Percentiles rank a stretch among this genome's conserved stretches.
These are phyloP conservation scores for Camellia sinensis DNA, from an alignment of 148 eudicot genomes.

Conservation along the genomic window DNA sequence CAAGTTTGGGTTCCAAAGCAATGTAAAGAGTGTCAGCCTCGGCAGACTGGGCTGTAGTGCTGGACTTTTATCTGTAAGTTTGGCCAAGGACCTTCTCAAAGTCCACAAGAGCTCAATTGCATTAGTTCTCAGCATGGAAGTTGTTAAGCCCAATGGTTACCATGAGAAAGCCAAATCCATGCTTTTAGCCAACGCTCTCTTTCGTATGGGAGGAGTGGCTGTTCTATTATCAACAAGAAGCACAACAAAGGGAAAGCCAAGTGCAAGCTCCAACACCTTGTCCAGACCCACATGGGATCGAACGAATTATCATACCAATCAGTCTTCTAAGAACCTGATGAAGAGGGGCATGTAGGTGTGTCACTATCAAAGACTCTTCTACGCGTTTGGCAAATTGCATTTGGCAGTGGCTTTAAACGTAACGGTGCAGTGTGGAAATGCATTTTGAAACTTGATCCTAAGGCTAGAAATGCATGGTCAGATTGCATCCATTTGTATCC, in stretches of 20 bases:
- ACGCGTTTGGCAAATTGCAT: constrained; percentile 42
- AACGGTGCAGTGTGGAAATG: constrained; percentile 43
- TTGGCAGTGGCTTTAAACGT: constrained; percentile 37
- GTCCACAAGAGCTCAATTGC: constrained; percentile 36
- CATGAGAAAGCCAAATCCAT: constrained; percentile 29
- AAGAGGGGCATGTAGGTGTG: constrained; percentile 25
- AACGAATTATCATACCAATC: constrained; percentile 38
- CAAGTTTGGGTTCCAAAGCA: constrained; percentile 33
- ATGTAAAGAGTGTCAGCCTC: constrained; percentile 30
- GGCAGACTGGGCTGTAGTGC: constrained; percentile 53
- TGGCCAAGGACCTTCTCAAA: constrained; percentile 38
- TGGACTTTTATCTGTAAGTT: constrained; percentile 33
- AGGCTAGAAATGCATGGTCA: constrained; percentile 27
- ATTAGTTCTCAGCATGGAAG: constrained; percentile 48
- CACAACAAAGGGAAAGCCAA: constrained; percentile 26
- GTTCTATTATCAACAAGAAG: constrained; percentile 34
- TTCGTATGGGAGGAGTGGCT: constrained; percentile 46
- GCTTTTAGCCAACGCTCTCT: constrained; percentile 38
- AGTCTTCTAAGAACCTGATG: constrained; percentile 34
- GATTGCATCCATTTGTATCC: constrained; percentile 37
- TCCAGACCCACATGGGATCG: constrained; percentile 36
- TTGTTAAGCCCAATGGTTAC: constrained; percentile 30
- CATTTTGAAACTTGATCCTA: constrained; percentile 15
- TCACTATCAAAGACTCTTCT: constrained; percentile 32
- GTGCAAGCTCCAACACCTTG: constrained; percentile 34